A percentile compares a stretch with the other conserved stretches of the same genome.
Evolutionary conservation across 371 early-diverging fungal species (phyloP).

Genomic region (Syncephalastrum monosporum): DNA sequence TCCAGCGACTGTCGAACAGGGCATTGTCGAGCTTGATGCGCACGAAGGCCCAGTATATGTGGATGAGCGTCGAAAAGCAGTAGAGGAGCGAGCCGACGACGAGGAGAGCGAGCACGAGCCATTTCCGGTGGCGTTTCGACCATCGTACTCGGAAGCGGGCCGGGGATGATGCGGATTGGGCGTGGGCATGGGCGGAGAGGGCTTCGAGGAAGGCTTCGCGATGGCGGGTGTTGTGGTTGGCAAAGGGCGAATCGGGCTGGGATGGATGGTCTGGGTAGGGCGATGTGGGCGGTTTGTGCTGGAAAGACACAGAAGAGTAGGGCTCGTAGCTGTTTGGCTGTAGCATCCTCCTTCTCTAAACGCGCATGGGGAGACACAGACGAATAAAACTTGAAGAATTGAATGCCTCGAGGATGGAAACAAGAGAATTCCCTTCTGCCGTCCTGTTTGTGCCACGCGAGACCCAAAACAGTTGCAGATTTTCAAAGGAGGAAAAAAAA

Average conservation of each 20-base stretch:
- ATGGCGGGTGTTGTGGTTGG: constrained; percentile 13
- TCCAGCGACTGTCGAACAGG: constrained; percentile 51
- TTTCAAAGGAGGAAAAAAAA: no score
- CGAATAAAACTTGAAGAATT: no score
- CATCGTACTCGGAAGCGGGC: constrained; percentile 17
- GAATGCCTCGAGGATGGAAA: no score
- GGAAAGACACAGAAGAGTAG: constrained; percentile 47
- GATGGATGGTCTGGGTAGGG: constrained; percentile 27
- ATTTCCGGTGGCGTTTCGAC: constrained; percentile 38
- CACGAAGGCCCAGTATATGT: constrained; percentile 33
- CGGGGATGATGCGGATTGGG: constrained; percentile 5
- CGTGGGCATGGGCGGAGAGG: constrained; percentile 3
- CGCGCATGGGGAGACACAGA: no score
- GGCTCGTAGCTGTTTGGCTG: constrained; percentile 34
- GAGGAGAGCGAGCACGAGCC: constrained; percentile 18
- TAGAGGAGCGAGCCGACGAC: constrained; percentile 28
- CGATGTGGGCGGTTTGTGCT: constrained; percentile 43
- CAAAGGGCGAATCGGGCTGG: background rate
- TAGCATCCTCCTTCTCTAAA: constrained; percentile 8
- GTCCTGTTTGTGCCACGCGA: no score
- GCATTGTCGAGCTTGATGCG: constrained; percentile 54
- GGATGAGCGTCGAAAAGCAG: constrained; percentile 34
- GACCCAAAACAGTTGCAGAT: no score
- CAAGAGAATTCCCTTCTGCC: no score
- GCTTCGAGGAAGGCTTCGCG: constrained; percentile 17